Evolutionary conservation across 805 yeast genomes (phyloP).

Genomic region (Blastobotrys mokoenaii): DNA sequence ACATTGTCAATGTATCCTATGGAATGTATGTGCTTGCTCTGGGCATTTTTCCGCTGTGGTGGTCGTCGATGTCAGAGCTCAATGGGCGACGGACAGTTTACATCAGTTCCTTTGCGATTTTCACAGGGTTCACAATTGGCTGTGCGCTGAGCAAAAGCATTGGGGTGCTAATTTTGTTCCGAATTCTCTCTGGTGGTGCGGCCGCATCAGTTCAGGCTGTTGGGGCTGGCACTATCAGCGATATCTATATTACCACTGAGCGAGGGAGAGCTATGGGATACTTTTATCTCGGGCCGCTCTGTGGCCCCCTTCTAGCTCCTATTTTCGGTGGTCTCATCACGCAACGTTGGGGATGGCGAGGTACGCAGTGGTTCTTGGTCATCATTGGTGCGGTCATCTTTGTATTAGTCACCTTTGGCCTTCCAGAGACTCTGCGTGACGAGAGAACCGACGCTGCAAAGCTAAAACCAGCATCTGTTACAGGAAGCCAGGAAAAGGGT

Average conservation of each 20-base stretch:
- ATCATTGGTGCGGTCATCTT: conserved; percentile 52
- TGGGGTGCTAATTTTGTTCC: conserved; percentile 52
- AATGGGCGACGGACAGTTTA: conserved; percentile 72
- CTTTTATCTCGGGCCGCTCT: conserved; percentile 71
- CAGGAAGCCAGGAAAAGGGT: not conserved
- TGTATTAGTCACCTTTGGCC: conserved; percentile 40
- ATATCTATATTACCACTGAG: conserved; percentile 54
- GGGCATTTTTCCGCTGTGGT: conserved; percentile 82
- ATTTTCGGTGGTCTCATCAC: conserved; percentile 71
- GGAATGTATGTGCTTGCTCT: conserved; percentile 68
- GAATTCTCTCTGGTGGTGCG: conserved; percentile 70
- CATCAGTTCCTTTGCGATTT: conserved; percentile 54
- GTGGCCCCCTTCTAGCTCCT: conserved; percentile 76
- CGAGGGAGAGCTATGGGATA: conserved; percentile 76
- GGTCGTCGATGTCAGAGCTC: conserved; percentile 72
- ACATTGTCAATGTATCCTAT: conserved; percentile 66
- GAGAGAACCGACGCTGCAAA: not conserved
- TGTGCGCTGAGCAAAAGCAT: conserved; percentile 58
- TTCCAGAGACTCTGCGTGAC: conserved; percentile 73
- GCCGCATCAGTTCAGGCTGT: conserved; percentile 83
- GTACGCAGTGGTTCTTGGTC: conserved; percentile 79
- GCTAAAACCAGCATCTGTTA: not conserved
- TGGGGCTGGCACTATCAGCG: conserved; percentile 84
- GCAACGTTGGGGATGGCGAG: conserved; percentile 74
- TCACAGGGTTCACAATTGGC: conserved; percentile 62